These are phyloP conservation scores for Dictyostelium purpureum DNA, from an alignment of 78 protist genomes.

Conservation along the genomic window DNA sequence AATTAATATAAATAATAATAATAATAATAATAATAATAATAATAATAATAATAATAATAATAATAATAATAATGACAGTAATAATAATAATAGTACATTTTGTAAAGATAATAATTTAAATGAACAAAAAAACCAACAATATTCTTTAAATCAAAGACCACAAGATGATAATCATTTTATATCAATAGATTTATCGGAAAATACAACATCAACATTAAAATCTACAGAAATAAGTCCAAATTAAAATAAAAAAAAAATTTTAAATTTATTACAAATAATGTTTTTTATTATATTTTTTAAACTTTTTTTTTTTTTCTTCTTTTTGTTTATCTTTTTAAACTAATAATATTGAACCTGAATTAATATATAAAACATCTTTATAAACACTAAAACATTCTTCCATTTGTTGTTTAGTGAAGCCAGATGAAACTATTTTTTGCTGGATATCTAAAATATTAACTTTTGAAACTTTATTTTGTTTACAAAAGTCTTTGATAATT, in stretches of 20 bases:
- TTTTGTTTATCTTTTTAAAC: too few relatives aligned
- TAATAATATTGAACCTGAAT: not conserved
- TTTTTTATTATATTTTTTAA: too few relatives aligned
- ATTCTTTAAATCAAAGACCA: not conserved
- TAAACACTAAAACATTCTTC: not conserved
- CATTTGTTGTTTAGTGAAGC: slow-evolving; percentile 9
- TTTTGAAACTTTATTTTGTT: not conserved
- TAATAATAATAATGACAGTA: not conserved
- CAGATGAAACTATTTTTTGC: slow-evolving; percentile 11
- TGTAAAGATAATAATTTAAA: too few relatives aligned
- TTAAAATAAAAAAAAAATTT: too few relatives aligned
- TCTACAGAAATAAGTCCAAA: too few relatives aligned
- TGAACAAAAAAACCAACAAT: not conserved
- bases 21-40: too few relatives aligned
- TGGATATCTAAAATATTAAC: not conserved
- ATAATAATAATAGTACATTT: not conserved
- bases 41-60: not conserved
- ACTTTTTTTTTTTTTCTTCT: too few relatives aligned
- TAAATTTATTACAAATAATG: too few relatives aligned
- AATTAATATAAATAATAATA: too few relatives aligned
- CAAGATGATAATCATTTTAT: not conserved
- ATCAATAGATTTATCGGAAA: slow-evolving; percentile 7
- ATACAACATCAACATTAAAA: too few relatives aligned
- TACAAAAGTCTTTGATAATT: slow-evolving; percentile 23
- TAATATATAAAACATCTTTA: not conserved